phyloP scores from a whole-genome alignment of 140 eudicot genomes.

The Senecio squalidus region DNA sequence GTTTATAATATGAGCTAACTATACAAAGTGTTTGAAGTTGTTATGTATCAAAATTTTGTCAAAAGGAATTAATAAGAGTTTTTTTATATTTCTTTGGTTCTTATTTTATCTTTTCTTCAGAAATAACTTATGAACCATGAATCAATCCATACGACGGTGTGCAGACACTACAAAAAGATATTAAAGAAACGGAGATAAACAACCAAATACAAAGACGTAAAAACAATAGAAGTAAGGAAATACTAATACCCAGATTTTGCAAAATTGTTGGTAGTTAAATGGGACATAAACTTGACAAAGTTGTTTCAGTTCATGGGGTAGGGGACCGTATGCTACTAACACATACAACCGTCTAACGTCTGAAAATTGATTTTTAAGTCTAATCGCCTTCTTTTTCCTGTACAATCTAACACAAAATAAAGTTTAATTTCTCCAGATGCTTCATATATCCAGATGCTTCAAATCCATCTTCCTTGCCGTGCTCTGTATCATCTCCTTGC shows the following conservation, averaged over 20 bases:
- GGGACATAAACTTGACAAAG: neutral
- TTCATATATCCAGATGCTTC: slow-evolving; percentile 69
- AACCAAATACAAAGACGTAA: neutral
- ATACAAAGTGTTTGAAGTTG: too few relatives aligned
- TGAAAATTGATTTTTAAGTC: slow-evolving; percentile 2
- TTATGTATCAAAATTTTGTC: too few relatives aligned
- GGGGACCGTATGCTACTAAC: slow-evolving; percentile 10
- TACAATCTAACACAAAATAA: slow-evolving; percentile 23
- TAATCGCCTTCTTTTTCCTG: slow-evolving; percentile 1
- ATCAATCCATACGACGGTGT: too few relatives aligned
- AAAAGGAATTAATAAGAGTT: too few relatives aligned
- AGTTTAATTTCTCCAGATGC: neutral
- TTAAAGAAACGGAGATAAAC: too few relatives aligned
- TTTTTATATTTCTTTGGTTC: too few relatives aligned
- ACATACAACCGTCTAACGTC: slow-evolving; percentile 5
- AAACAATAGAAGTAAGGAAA: neutral
- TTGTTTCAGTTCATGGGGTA: neutral
- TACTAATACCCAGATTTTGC: neutral
- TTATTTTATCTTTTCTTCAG: too few relatives aligned
- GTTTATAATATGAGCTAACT: too few relatives aligned
- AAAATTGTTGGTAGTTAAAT: neutral
- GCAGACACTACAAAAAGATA: too few relatives aligned
- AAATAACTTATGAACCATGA: too few relatives aligned
- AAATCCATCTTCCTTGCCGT: slow-evolving; percentile 56
- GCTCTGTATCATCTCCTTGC: slow-evolving; percentile 69